Evolutionary conservation across 495 filamentous ascomycete species (phyloP), one percentile per base, ranked within the genome.

Genomic region (Talaromyces adpressus): DNA sequence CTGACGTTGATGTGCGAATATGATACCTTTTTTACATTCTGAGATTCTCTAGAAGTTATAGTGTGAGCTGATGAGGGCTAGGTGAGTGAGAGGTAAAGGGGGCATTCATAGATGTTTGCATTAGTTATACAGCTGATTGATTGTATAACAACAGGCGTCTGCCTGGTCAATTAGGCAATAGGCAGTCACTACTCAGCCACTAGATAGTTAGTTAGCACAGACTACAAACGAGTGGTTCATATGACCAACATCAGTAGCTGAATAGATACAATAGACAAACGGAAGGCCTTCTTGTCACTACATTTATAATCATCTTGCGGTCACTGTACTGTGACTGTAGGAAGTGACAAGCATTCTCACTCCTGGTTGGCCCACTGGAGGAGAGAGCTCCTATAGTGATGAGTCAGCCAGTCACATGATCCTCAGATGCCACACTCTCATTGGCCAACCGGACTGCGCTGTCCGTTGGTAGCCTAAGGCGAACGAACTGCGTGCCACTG

Each of bases 321-420:
- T 6, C 29, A 30, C 29, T 30, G 29, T 30, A 30, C 6, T 7
- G 29, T 6, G 6, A 30, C 29, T 30, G 29, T 30, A 30, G 29
- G 29, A 5, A 30, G 29, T 6, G 3, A 30, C 29, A 30, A 30
- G 29, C 29, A 30, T 7, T 30, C 29, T 30, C 29, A 30, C 49
- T 52, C 29, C 23, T 54, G 51, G 29, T 29, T 54, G 51, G 51
- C n/a, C 4, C 14, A 7, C 25, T 25, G 25, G 51, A 54, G 45
- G 22, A 52, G 49, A 23, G 49, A 22, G 12, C 49, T 20, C 18
- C 45, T 49, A 49, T 9, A 7, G 0, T 1, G 56, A 34, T 61
- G 59, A 61, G 34, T 61, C 59, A 58, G 27, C 56, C 2, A 34
- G 29, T 58, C 56, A 58, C 56, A 58, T 58, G 56, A 58, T 9